A percentile compares a stretch with the other conserved stretches of the same genome.
Evolutionary conservation across 805 yeast species (phyloP).

Genomic region (Saturnispora saitoi): DNA sequence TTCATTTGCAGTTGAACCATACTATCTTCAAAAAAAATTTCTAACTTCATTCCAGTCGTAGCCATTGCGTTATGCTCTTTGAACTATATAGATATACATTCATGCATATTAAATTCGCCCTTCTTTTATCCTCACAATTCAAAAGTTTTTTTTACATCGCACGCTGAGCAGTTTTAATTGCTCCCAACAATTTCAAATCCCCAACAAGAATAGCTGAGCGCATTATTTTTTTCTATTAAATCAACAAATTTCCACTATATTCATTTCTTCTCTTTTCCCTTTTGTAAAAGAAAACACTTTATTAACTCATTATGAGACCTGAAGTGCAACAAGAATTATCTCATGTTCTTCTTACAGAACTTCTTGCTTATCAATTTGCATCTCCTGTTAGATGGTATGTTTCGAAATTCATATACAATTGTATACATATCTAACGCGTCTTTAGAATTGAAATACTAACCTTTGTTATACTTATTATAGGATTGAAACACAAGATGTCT

Average conservation of each 20-base stretch:
- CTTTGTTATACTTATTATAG: constrained; percentile 12
- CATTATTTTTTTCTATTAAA: neutral
- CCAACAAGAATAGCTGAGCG: constrained; percentile 1
- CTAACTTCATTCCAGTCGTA: too few relatives aligned
- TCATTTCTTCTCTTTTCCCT: neutral
- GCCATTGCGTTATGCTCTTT: too few relatives aligned
- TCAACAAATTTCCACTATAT: neutral
- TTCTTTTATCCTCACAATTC: too few relatives aligned
- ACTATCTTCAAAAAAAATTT: too few relatives aligned
- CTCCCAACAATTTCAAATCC: neutral
- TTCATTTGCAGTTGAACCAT: too few relatives aligned
- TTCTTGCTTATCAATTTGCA: constrained; percentile 97
- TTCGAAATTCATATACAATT: neutral
- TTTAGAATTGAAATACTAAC: constrained; percentile 9
- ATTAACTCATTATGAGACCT: constrained; percentile 52
- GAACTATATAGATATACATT: too few relatives aligned
- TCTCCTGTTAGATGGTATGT: constrained; percentile 93
- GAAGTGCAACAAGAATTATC: constrained; percentile 97
- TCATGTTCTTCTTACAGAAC: constrained; percentile 87
- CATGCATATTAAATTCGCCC: too few relatives aligned
- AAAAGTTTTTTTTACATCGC: too few relatives aligned
- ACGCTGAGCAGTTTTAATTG: neutral
- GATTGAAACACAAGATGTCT: constrained; percentile 98
- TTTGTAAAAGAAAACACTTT: neutral
- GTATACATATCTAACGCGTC: neutral